phyloP scores from a whole-genome alignment of 2,329 filamentous ascomycete genomes.

The Allantophomopsis lycopodina region DNA sequence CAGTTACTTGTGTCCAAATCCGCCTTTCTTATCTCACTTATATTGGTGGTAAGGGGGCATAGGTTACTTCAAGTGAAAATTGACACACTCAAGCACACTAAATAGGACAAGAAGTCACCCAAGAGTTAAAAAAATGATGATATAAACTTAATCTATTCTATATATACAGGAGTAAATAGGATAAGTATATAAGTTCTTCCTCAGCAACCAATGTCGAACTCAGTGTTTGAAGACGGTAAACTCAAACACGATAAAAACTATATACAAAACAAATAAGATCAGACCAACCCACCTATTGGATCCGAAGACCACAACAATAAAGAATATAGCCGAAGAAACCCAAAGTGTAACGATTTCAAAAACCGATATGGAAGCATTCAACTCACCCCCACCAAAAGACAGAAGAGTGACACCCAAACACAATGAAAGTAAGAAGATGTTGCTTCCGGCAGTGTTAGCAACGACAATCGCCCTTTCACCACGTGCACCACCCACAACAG shows the following conservation, averaged over 20 bases:
- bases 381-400: constrained; percentile 12
- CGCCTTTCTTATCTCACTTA: no score
- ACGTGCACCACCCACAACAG: constrained; percentile 29
- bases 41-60: no score
- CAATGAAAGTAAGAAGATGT: constrained; percentile 37
- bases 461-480: constrained; percentile 34
- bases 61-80: no score
- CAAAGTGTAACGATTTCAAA: constrained; percentile 19
- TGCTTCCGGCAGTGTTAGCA: constrained; percentile 37
- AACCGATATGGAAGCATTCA: constrained; percentile 12
- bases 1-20: no score
- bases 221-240: background rate
- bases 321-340: constrained; percentile 14
- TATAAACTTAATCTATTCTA: no score
- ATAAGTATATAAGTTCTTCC: no score
- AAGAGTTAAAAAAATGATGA: no score
- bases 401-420: constrained; percentile 28
- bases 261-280: constrained; percentile 15
- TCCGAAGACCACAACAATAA: constrained; percentile 17
- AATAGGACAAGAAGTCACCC: no score
- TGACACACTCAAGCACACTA: no score
- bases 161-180: no score
- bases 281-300: constrained; percentile 19
- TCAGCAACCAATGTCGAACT: no score
- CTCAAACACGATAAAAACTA: constrained; percentile 11